Evolutionary conservation across 2,329 filamentous ascomycete genomes (phyloP), one percentile per base, ranked within the genome.

Genomic region (Exophiala aquamarina): DNA sequence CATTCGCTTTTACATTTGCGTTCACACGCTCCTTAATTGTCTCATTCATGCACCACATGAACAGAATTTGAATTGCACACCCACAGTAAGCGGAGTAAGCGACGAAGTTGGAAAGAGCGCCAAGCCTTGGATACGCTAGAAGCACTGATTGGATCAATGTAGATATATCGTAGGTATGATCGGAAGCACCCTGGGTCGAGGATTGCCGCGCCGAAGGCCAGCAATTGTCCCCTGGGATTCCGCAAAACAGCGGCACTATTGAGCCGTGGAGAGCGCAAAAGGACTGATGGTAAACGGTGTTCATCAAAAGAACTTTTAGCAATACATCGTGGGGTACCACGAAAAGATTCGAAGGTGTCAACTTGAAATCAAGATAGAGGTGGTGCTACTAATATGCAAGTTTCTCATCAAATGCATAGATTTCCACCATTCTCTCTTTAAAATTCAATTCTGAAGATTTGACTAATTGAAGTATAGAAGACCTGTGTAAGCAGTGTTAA

Each of bases 341-440:
- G 8, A 15, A 13, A 7, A 51, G 21, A 7, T 6, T 36, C 13
- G 18, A 13, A 11, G 44, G 34, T 2, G 15, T 32, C 13, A 47
- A 14, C 3, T 36, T 44, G 29, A 47, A 32, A 11, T 32, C 34
- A 9, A 14, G 7, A 10, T 44, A 35, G 11, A 51, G 28, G 17
- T 28, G 35, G 13, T 19, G 19, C 33, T 39, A 47, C 40, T 37
- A 44, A 7, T 47, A 17, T 7, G 32, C 38, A n/a, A 51, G 29
- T 8, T 35, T 35, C 8, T 41, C 49, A 26, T 47, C 40, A 6
- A 51, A 44, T 14, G 18, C 21, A 14, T 47, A 41, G 26, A 51
- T 51, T 10, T 14, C 44, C 10, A 17, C 26, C 5, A 50, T 26
- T 13, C 44, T 35, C 17, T 36, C 42, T 15, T 23, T 31, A 14